A percentile compares a stretch with the other conserved stretches of the same genome.
These are phyloP conservation scores for Phaeosphaeria sp. DNA, from an alignment of 2,329 filamentous ascomycete species.

Conservation along the genomic window DNA sequence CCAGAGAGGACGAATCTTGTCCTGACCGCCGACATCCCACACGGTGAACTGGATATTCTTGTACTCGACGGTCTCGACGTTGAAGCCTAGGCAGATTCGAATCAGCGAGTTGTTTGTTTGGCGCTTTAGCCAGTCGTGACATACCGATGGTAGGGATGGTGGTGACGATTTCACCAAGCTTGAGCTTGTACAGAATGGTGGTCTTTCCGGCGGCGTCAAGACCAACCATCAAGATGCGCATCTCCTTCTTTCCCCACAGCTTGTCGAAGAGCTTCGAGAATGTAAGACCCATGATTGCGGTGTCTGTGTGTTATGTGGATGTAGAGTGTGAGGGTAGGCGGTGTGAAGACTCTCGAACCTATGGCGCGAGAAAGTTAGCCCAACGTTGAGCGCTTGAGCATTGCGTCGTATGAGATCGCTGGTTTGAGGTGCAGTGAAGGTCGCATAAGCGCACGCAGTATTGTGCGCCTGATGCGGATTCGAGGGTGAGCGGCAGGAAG, in stretches of 20 bases:
- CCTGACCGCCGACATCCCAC: conserved; percentile 98
- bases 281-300: conserved; percentile 86
- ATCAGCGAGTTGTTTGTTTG: conserved; percentile 31
- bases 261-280: conserved; percentile 97
- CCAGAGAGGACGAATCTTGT: conserved; percentile 98
- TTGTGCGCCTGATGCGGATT: conserved; percentile 36
- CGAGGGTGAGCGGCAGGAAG: conserved; percentile 31
- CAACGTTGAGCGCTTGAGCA: conserved; percentile 19
- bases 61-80: conserved; percentile 98
- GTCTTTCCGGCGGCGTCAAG: conserved; percentile 99
- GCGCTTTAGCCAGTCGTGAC: conserved; percentile 27
- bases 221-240: conserved; percentile 97
- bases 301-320: conserved; percentile 39
- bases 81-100: conserved; percentile 69
- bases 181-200: conserved; percentile 96
- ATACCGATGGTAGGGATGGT: conserved; percentile 92
- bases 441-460: conserved; percentile 25
- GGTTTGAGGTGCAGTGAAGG: conserved; percentile 9
- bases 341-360: conserved; percentile 49
- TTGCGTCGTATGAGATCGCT: conserved; percentile 15
- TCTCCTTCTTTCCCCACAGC: conserved; percentile 99
- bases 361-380: conserved; percentile 17
- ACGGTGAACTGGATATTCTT: conserved; percentile 99
- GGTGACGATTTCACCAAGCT: conserved; percentile 96
- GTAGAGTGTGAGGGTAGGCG: conserved; percentile 28